Conservation (phyloP, 208 protist species). For the Trypanosoma caninum region DNA sequence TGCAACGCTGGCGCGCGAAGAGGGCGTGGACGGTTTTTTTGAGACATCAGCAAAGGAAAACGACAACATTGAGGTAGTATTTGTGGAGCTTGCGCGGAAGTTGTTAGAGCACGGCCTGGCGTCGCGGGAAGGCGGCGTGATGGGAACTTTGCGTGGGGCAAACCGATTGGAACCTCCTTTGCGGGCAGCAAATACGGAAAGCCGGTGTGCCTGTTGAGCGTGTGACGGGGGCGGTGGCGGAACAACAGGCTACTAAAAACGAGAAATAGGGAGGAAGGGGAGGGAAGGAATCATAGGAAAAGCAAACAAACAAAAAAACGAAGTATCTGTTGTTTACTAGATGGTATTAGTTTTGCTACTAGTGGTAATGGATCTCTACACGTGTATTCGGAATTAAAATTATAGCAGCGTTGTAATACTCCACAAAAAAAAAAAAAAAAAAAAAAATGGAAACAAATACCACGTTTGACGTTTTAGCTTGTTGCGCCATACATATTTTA, state of each 20-base stretch:
- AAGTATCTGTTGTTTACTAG: no score
- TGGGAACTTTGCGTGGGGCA: slow-evolving; percentile 13
- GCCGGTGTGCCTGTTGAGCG: slow-evolving; percentile 32
- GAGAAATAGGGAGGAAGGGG: not conserved
- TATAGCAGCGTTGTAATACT: not conserved
- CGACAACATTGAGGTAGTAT: slow-evolving; percentile 80
- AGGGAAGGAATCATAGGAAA: not conserved
- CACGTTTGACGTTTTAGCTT: no score
- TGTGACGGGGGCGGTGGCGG: not conserved
- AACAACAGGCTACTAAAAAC: not conserved
- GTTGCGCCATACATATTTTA: not conserved
- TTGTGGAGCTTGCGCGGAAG: slow-evolving; percentile 85
- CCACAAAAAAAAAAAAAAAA: not conserved
- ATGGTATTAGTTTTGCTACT: no score
- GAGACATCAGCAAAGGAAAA: slow-evolving; percentile 89
- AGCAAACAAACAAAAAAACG: no score
- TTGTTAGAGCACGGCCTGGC: slow-evolving; percentile 91
- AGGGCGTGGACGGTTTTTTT: slow-evolving; percentile 76
- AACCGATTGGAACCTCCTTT: slow-evolving; percentile 28
- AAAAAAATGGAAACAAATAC: not conserved
- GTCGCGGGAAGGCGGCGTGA: slow-evolving; percentile 17
- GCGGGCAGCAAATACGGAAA: slow-evolving; percentile 24
- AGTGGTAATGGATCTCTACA: no score
- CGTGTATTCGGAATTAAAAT: no score
- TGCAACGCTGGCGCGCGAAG: slow-evolving; percentile 52